Evolutionary conservation across 345 rosid species (phyloP).

Genomic region (Capsella bursapastoris): DNA sequence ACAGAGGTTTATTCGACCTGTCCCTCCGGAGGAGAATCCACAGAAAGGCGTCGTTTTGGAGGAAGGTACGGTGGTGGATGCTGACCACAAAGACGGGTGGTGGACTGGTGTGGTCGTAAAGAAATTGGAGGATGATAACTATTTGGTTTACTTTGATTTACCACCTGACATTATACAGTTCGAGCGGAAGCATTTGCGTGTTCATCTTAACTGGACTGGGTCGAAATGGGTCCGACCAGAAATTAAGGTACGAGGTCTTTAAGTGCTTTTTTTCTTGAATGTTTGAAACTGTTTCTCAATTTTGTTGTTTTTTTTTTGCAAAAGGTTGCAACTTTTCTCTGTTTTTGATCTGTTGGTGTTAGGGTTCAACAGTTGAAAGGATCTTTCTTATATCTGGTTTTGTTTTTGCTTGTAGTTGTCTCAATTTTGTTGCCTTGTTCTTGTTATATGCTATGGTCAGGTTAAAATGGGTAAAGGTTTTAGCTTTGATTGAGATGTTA

Average conservation of each 20-base stretch:
- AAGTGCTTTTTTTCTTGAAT: too few species aligned
- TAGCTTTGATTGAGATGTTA: not conserved
- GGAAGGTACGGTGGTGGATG: conserved; percentile 51
- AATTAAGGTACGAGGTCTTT: conserved; percentile 15
- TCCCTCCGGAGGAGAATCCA: conserved; percentile 43
- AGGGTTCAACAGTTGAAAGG: not conserved
- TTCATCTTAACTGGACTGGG: conserved; percentile 54
- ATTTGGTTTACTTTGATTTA: conserved; percentile 54
- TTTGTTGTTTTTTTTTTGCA: not conserved
- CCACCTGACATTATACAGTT: conserved; percentile 59
- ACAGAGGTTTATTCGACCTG: conserved; percentile 50
- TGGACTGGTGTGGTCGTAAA: conserved; percentile 61
- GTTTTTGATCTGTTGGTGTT: not conserved
- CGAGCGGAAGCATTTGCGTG: conserved; percentile 51
- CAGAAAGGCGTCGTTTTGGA: conserved; percentile 37
- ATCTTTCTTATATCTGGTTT: not conserved
- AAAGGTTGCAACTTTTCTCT: conserved; percentile 15
- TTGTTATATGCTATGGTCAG: not conserved
- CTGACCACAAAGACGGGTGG: conserved; percentile 55
- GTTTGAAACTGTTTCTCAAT: not conserved
- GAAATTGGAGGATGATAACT: conserved; percentile 45
- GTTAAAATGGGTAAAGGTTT: not conserved
- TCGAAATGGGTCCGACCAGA: conserved; percentile 55
- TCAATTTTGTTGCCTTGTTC: too few species aligned
- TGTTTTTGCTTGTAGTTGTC: not conserved